Conservation (phyloP, 805 yeast genomes). For the Danielozyma ontarioensis region DNA sequence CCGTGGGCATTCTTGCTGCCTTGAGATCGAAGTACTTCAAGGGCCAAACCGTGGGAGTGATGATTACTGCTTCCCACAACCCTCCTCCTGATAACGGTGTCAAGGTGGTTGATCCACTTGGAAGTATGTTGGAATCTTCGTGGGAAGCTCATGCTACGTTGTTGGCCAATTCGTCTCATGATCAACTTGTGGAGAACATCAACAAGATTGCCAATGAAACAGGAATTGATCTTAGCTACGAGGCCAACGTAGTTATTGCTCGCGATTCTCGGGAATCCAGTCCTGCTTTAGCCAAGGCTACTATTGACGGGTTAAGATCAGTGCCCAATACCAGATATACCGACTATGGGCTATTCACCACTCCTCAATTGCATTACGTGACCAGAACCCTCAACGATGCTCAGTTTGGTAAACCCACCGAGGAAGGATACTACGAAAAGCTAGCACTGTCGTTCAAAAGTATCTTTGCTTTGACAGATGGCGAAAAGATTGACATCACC, state of each 20-base stretch:
- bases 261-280: constrained; percentile 89
- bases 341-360: constrained; percentile 72
- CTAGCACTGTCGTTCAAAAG: constrained; percentile 48
- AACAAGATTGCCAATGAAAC: constrained; percentile 32
- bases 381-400: constrained; percentile 68
- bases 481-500: constrained; percentile 40
- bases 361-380: constrained; percentile 91
- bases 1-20: constrained; percentile 78
- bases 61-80: constrained; percentile 95
- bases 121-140: constrained; percentile 75
- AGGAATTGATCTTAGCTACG: constrained; percentile 40
- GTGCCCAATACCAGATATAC: constrained; percentile 36
- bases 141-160: constrained; percentile 85
- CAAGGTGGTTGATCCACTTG: constrained; percentile 88
- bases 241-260: constrained; percentile 59
- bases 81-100: constrained; percentile 86
- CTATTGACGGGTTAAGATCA: constrained; percentile 56
- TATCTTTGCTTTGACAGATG: constrained; percentile 28
- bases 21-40: constrained; percentile 69
- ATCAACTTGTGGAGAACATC: constrained; percentile 38
- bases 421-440: constrained; percentile 66
- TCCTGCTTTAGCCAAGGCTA: constrained; percentile 52
- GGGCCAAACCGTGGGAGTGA: constrained; percentile 80
- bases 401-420: constrained; percentile 57
- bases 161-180: constrained; percentile 64